Evolutionary conservation across 2,329 filamentous ascomycete genomes (phyloP), one percentile per base, ranked within the genome.

Genomic region (Plectosphaerella plurivora): DNA sequence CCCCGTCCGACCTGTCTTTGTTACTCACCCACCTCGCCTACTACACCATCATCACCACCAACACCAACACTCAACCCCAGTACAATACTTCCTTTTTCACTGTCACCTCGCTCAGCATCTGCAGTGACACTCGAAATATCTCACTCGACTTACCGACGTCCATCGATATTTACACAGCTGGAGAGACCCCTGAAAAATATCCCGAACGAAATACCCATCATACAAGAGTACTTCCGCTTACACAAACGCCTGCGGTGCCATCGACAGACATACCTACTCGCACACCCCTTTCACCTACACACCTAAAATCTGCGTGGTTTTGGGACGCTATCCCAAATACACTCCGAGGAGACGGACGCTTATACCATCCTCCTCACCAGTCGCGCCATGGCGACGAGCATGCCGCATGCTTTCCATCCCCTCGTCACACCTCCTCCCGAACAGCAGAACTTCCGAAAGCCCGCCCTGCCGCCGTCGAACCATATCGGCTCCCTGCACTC

Each of bases 391-490:
- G 41, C 41, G 41, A 44, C 41, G 18, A 18, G 41, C 41, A 44
- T 44, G 41, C 41, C 41, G 16, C 41, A 44, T 44, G 41, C 16
- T 20, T 44, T 44, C 11, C 41, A 44, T 50, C 53, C 65, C 50
- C 64, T 70, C 25, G 65, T 72, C 45, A 72, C 71, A 7, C 71
- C 70, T 48, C 69, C 71, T 7, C 70, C 70, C 35, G 70, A 73
- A 36, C 64, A 68, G 51, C 64, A 65, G 25, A 46, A 63, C 5
- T 71, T 73, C 50, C 54, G 54, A 39, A 49, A 57, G 39, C 53
- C 56, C 18, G 51, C 54, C 14, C 51, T 54, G 36, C 49, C 51
- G 15, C 36, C 49, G 3, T 54, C 48, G 35, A 53, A 55, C 60
- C 28, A 33, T 33, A 4, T 33, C 8, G 28, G 28, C 28, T 33